Conservation (phyloP, 2,329 filamentous ascomycete species). For the Colletotrichum sp. region DNA sequence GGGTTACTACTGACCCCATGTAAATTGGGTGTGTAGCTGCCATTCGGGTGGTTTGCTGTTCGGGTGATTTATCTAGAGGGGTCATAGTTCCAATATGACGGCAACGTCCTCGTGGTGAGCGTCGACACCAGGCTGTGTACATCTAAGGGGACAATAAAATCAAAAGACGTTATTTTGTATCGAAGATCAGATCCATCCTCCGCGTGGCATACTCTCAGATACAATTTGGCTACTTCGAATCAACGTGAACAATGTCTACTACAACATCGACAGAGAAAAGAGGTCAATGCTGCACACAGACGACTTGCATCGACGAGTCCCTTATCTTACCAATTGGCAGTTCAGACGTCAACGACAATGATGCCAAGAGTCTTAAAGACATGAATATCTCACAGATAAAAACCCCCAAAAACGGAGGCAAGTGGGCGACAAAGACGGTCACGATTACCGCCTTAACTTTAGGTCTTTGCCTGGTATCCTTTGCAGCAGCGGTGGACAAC, state of each 20-base stretch:
- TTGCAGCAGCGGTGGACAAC: background rate
- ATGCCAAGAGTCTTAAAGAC: background rate
- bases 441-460: background rate
- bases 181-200: background rate
- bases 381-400: accelerated
- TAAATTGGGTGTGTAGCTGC: background rate
- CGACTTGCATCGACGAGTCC: background rate
- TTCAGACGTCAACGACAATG: background rate
- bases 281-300: background rate
- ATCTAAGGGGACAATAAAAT: background rate
- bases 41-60: background rate
- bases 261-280: background rate
- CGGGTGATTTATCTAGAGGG: background rate
- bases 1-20: no score
- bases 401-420: background rate
- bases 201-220: background rate
- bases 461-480: background rate
- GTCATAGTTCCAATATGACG: background rate
- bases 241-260: background rate
- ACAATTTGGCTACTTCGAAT: background rate
- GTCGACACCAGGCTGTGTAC: background rate
- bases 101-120: background rate
- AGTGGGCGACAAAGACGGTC: background rate
- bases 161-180: background rate
- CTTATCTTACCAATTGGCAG: background rate